Conservation (phyloP, 306 rosid genomes). For the Citrullus colocynthis region DNA sequence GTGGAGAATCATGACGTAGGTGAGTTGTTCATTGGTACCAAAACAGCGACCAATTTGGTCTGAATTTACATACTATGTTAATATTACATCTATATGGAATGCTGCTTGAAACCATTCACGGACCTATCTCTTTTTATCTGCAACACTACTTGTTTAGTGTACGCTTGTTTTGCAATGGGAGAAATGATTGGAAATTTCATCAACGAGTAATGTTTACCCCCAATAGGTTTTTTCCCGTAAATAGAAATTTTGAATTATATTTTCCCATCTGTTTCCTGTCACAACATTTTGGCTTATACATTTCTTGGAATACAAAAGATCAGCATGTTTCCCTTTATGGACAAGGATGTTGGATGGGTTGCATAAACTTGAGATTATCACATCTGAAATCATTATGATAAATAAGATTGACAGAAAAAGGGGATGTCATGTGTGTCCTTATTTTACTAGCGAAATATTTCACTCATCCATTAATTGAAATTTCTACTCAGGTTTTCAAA, state of each 20-base stretch:
- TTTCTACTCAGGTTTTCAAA: conserved; percentile 13
- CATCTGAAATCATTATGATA: not conserved
- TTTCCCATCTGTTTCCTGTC: not conserved
- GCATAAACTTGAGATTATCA: not conserved
- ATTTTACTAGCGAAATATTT: not conserved
- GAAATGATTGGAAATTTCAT: not conserved
- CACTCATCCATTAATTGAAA: not conserved
- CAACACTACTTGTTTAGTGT: not conserved
- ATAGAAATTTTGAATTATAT: not conserved
- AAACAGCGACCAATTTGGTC: not conserved
- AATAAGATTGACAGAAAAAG: not conserved
- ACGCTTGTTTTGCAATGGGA: not conserved
- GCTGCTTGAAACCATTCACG: not conserved
- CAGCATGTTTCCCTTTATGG: not conserved
- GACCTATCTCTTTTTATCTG: not conserved
- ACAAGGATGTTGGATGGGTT: not conserved
- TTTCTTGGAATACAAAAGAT: not conserved
- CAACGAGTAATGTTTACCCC: not conserved
- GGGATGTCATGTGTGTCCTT: not conserved
- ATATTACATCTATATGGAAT: not conserved
- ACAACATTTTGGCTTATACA: not conserved
- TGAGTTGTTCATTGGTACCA: not conserved
- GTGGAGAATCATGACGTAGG: not conserved
- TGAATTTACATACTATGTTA: not conserved
- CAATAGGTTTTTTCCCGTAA: not conserved